Conservation (phyloP, 1,284 basidiomycete genomes). For the Irpex sp. region DNA sequence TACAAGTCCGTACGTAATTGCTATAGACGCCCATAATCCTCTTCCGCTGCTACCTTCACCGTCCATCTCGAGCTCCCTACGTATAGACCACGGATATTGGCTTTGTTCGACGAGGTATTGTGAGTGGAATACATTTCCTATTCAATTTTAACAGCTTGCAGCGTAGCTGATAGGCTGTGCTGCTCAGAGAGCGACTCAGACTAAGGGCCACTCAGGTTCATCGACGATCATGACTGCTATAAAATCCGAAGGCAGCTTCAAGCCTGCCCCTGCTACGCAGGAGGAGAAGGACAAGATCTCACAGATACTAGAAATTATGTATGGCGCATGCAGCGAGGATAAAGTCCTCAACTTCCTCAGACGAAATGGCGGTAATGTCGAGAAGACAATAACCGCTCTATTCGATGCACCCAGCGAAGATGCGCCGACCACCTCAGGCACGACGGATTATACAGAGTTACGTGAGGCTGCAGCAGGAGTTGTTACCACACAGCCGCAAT, state of each 20-base stretch:
- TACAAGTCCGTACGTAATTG: neutral
- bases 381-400: constrained; percentile 59
- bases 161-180: neutral
- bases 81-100: neutral
- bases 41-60: neutral
- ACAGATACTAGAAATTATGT: constrained; percentile 9
- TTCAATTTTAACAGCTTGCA: neutral
- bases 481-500: constrained; percentile 1
- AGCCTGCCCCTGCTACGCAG: constrained; percentile 9
- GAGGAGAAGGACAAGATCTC: constrained; percentile 6
- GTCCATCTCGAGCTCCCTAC: neutral
- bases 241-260: constrained; percentile 5
- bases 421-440: constrained; percentile 12
- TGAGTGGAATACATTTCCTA: neutral
- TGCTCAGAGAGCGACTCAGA: neutral
- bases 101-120: neutral
- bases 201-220: neutral
- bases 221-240: neutral
- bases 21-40: neutral
- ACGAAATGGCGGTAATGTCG: constrained; percentile 54
- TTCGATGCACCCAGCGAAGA: constrained; percentile 37
- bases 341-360: constrained; percentile 46
- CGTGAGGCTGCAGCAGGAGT: constrained; percentile 16
- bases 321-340: neutral
- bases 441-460: constrained; percentile 8